These are phyloP conservation scores for Vanrija humicola DNA, from an alignment of 1,284 basidiomycete genomes.

Conservation along the genomic window DNA sequence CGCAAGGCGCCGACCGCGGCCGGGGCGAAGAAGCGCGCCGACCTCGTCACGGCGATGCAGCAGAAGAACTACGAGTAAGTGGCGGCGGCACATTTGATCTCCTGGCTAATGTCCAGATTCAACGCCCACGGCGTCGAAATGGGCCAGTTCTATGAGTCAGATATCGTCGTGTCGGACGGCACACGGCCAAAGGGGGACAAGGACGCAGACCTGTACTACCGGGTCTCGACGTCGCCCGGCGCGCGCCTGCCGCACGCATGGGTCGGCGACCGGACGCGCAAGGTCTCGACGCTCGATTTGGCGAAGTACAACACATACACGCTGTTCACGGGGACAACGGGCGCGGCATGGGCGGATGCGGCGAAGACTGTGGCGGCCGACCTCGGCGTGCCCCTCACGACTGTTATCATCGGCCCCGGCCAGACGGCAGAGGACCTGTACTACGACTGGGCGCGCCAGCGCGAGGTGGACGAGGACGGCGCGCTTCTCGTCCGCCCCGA, in stretches of 20 bases:
- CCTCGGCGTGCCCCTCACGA: slow-evolving; percentile 5
- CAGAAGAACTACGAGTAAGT: slow-evolving; percentile 12
- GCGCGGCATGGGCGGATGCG: slow-evolving; percentile 2
- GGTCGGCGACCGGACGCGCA: slow-evolving; percentile 5
- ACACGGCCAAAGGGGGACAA: slow-evolving; percentile 5
- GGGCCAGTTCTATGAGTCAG: slow-evolving; percentile 16
- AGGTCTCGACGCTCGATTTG: slow-evolving; percentile 11
- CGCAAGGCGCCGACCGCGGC: slow-evolving; percentile 11
- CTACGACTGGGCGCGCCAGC: slow-evolving; percentile 17
- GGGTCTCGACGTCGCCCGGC: slow-evolving; percentile 7
- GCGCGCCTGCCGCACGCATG: slow-evolving; percentile 13
- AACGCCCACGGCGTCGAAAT: slow-evolving; percentile 17
- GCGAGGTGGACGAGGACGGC: slow-evolving; percentile 16
- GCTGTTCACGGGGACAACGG: slow-evolving; percentile 10
- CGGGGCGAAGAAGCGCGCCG: slow-evolving; percentile 12
- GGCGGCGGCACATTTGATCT: no score
- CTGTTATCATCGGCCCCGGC: slow-evolving; percentile 9
- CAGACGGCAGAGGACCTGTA: slow-evolving; percentile 14
- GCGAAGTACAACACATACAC: slow-evolving; percentile 10
- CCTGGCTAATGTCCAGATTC: background rate
- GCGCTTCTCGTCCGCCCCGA: slow-evolving; percentile 13
- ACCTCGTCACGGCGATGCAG: slow-evolving; percentile 14
- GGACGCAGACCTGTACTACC: slow-evolving; percentile 14
- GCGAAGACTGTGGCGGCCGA: background rate
- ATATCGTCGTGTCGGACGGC: slow-evolving; percentile 7